phyloP scores from a whole-genome alignment of 345 rosid species.

The Capsella bursapastoris region DNA sequence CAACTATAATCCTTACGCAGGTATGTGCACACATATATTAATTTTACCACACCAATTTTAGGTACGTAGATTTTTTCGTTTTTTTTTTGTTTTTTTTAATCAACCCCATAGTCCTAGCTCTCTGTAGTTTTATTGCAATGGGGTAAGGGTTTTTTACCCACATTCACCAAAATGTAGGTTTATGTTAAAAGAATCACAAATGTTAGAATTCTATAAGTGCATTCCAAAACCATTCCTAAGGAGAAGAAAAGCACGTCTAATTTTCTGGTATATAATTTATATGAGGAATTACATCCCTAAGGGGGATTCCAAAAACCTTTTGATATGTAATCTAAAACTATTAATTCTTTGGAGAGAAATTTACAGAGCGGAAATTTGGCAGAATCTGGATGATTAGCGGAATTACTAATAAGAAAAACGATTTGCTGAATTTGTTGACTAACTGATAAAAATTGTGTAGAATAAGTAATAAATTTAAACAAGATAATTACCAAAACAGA shows the following conservation, averaged over 20 bases:
- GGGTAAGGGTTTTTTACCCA: background rate
- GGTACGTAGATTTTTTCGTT: background rate
- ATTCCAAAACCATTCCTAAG: too few species aligned
- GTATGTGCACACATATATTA: slow-evolving; percentile 36
- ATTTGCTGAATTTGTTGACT: too few species aligned
- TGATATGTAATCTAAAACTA: background rate
- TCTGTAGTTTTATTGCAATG: background rate
- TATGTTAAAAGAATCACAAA: background rate
- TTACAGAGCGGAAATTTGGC: too few species aligned
- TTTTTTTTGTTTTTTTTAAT: background rate
- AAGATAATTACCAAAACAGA: too few species aligned
- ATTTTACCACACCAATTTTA: background rate
- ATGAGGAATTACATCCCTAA: background rate
- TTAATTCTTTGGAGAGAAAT: background rate
- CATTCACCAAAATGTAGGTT: background rate
- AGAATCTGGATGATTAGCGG: too few species aligned
- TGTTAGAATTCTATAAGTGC: background rate
- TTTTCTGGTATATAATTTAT: background rate
- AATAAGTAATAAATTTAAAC: too few species aligned
- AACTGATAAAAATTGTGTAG: too few species aligned
- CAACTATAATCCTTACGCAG: slow-evolving; percentile 58
- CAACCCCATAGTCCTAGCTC: background rate
- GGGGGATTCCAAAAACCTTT: background rate
- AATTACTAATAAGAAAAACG: too few species aligned
- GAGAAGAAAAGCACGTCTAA: background rate